A percentile compares a stretch with the other conserved stretches of the same genome.
Conservation (phyloP, 2,329 filamentous ascomycete genomes). For the Arthroderma sp. region DNA sequence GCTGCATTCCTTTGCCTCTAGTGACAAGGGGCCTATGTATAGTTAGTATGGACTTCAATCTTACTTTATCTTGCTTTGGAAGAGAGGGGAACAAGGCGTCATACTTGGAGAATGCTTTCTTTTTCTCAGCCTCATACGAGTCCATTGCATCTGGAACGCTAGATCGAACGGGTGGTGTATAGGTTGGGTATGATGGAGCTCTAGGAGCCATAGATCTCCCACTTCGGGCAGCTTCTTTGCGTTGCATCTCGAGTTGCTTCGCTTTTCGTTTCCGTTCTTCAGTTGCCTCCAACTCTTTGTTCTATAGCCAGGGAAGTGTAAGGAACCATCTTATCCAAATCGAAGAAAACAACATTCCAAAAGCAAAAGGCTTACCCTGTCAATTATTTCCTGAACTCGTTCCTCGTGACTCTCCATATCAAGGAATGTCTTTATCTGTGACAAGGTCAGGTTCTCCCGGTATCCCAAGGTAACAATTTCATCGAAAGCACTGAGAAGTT, state of each 20-base stretch:
- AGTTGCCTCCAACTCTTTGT: slow-evolving; percentile 96
- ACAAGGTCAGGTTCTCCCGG: slow-evolving; percentile 87
- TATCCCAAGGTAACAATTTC: slow-evolving; percentile 94
- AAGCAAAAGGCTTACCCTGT: slow-evolving; percentile 48
- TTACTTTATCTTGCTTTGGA: not conserved
- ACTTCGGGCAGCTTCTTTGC: slow-evolving; percentile 81
- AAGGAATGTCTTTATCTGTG: slow-evolving; percentile 97
- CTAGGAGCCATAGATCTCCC: slow-evolving; percentile 57
- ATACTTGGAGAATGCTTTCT: slow-evolving; percentile 74
- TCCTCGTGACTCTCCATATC: slow-evolving; percentile 99
- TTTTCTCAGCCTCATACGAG: slow-evolving; percentile 93
- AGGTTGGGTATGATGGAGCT: slow-evolving; percentile 75
- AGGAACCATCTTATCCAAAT: slow-evolving; percentile 20
- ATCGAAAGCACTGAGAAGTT: slow-evolving; percentile 91
- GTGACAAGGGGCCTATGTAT: slow-evolving; percentile 42
- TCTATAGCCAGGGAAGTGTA: slow-evolving; percentile 41
- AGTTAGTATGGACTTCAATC: not conserved
- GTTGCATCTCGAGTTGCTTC: slow-evolving; percentile 97
- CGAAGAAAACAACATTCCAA: slow-evolving; percentile 10
- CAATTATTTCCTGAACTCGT: slow-evolving; percentile 96
- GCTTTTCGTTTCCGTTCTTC: slow-evolving; percentile 98
- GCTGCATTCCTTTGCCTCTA: slow-evolving; percentile 96
- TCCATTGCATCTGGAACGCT: slow-evolving; percentile 69
- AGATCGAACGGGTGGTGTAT: slow-evolving; percentile 66
- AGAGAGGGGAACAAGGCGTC: slow-evolving; percentile 18